Evolutionary conservation across 768 basidiomycete genomes (phyloP), one percentile per base, ranked within the genome.

Genomic region (Russula griseocarnosa): DNA sequence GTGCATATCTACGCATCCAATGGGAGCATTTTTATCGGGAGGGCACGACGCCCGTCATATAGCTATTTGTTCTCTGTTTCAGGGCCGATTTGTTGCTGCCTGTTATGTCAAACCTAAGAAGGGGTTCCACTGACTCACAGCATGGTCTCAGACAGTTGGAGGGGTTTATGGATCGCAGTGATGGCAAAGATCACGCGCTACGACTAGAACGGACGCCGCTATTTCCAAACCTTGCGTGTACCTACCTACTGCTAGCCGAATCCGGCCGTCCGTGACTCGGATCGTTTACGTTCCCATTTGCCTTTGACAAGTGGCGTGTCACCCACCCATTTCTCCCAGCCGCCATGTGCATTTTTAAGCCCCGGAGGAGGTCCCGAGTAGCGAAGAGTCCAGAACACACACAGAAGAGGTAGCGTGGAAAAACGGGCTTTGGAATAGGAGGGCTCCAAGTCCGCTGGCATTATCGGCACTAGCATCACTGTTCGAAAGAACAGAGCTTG

Each of bases 21-120:
- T 55, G 13, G 36, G 54, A 57, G 36, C 58, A 61, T 56, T 49
- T 34, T 50, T 36, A 64, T 60, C 49, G 54, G 53, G 38, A 40
- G 38, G 55, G 47, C 50, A 36, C 55, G 50, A 51, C 58, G 50
- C 42, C 49, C 52, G 55, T 65, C 64, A 61, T 56, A 42, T 54
- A 59, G 34, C 58, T 38, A 52, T 40, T 58, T 59, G 38, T 55
- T 40, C 38, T 40, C 30, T 26, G 34, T 60, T 65, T 65, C 59
- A 65, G 64, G 64, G 64, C 55, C 64, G 60, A 34, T 52, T 56
- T 65, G 59, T 55, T 51, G 49, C 54, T 20, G 54, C 54, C 59
- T 50, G 59, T 65, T 65, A 65, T 65, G 64, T 65, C 64, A 65
- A 65, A 47, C 47, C 63, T 51, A 44, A 65, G 59, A 60, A 55